Conservation (phyloP, 306 rosid genomes). For the Morella rubra region DNA sequence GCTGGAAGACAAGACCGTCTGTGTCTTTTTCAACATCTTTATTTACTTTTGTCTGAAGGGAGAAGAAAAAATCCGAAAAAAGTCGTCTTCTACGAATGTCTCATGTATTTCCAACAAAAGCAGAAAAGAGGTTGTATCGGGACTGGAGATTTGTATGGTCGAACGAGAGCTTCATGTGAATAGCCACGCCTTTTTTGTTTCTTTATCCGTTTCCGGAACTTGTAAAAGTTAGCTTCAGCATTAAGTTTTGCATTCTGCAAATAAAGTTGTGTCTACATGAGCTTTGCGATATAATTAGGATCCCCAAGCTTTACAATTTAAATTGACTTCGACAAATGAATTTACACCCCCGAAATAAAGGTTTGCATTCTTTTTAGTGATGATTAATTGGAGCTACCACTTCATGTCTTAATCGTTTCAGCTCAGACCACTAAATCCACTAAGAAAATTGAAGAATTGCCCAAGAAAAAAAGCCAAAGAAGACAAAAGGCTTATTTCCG, state of each 20-base stretch:
- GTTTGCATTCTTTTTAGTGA: too few relatives aligned
- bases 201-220: not conserved
- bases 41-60: not conserved
- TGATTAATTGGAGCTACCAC: too few relatives aligned
- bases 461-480: too few relatives aligned
- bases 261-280: not conserved
- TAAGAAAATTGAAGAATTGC: too few relatives aligned
- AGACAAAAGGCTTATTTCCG: constrained; percentile 5
- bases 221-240: not conserved
- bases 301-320: not conserved
- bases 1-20: not conserved
- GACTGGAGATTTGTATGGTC: not conserved
- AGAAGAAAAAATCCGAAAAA: not conserved
- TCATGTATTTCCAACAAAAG: not conserved
- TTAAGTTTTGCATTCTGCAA: not conserved
- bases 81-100: not conserved
- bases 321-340: not conserved
- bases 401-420: too few relatives aligned
- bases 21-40: not conserved
- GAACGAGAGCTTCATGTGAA: not conserved
- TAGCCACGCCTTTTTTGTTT: not conserved
- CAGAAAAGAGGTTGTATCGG: not conserved
- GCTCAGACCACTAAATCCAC: not conserved
- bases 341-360: too few relatives aligned
- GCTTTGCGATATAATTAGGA: not conserved